These are phyloP conservation scores for Pyrenula massariospora DNA, from an alignment of 495 filamentous ascomycete species.

Conservation along the genomic window DNA sequence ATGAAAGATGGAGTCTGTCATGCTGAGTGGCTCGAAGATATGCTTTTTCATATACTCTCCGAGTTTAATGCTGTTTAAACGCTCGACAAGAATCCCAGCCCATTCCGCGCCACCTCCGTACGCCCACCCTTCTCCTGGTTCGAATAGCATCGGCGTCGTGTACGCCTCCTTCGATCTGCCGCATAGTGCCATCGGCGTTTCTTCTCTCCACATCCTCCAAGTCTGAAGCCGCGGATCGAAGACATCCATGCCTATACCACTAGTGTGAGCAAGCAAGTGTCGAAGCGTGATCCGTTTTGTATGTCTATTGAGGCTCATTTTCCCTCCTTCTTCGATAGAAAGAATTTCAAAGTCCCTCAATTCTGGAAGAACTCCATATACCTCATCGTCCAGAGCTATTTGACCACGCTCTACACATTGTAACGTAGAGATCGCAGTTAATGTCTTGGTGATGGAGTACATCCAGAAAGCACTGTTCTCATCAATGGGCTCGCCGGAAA, in stretches of 20 bases:
- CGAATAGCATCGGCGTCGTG: slow-evolving; percentile 13
- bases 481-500: too few species aligned
- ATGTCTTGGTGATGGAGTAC: slow-evolving; percentile 13
- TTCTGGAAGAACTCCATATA: slow-evolving; percentile 25
- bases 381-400: slow-evolving; percentile 26
- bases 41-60: slow-evolving; percentile 31
- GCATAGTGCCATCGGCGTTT: too few species aligned
- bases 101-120: slow-evolving; percentile 40
- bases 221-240: slow-evolving; percentile 18
- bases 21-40: slow-evolving; percentile 29
- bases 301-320: too few species aligned
- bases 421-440: slow-evolving; percentile 19
- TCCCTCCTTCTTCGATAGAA: too few species aligned
- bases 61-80: slow-evolving; percentile 21
- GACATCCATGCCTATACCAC: slow-evolving; percentile 32
- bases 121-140: slow-evolving; percentile 36
- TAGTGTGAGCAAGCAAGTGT: slow-evolving; percentile 40
- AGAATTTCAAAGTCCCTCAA: slow-evolving; percentile 24
- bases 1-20: slow-evolving; percentile 27
- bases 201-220: slow-evolving; percentile 20
- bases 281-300: too few species aligned
- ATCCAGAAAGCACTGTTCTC: too few species aligned
- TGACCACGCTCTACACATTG: slow-evolving; percentile 36
- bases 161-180: too few species aligned
- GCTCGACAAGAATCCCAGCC: slow-evolving; percentile 32